Evolutionary conservation across 257 asterid species (phyloP), one percentile per base, ranked within the genome.

Genomic region (Solanum acaule): DNA sequence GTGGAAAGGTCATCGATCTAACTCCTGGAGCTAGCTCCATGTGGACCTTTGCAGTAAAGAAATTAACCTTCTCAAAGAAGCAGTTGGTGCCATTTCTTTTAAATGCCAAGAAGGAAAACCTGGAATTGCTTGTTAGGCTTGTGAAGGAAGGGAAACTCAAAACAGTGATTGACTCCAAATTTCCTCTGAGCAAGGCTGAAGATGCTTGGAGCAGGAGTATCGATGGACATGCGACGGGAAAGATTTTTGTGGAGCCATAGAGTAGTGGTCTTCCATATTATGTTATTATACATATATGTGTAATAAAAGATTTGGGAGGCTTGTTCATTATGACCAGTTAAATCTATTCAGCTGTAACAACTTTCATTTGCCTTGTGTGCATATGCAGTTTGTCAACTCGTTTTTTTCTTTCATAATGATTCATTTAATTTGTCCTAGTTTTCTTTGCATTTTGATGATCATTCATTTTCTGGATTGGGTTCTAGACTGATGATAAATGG

Each of bases 141-240:
- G 88, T 93, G 88, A 90, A 90, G 73, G 96, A 95, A 44, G 95
- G 95, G 88, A 95, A 94, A 90, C 82, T 95, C 10, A 94, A 94
- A 91, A 92, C 94, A 0, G 49, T 91, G 4, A 87, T 95, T 1
- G 98, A 96, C 65, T 96, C 98, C 0, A 92, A 86, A 75, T 81
- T 90, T 84, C 56, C 89, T 8, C 85, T 96, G 42, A 90, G 92
- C 81, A 89, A 78, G 46, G 95, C 92, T 52, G 96, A 92, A 85
- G 95, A 93, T 65, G 98, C 93, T 44, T 94, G 98, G 98, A 88
- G 89, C 4, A 93, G 89, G 92, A 79, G 91, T 61, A 88, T 93
- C 1, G 94, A 88, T 27, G 98, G 98, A 11, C 98, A 96, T 91
- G 96, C 98, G 5, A 93, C 96, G 0, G 97, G 97, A 42, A 96